A percentile compares a stretch with the other conserved stretches of the same genome.
These are phyloP conservation scores for Crinitomyces ghanaensis DNA, from an alignment of 805 yeast species.

Conservation along the genomic window DNA sequence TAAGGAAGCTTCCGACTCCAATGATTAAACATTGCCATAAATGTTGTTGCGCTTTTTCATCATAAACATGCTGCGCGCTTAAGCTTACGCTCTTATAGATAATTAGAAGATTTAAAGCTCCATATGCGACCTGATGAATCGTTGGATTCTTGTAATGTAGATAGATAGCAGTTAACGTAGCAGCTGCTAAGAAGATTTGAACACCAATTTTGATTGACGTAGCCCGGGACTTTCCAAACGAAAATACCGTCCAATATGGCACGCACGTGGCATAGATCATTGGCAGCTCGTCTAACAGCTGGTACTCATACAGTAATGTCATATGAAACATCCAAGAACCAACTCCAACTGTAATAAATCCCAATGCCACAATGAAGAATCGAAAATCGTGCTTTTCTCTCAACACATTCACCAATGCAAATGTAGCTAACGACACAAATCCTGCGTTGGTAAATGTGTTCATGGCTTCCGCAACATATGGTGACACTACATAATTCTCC, in stretches of 20 bases:
- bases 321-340: constrained; percentile 96
- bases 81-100: constrained; percentile 48
- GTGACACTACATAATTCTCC: constrained; percentile 82
- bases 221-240: constrained; percentile 37
- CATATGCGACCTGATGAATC: constrained; percentile 82
- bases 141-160: constrained; percentile 69
- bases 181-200: constrained; percentile 42
- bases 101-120: constrained; percentile 59
- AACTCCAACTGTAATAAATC: constrained; percentile 80
- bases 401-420: constrained; percentile 49
- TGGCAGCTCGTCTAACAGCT: constrained; percentile 88
- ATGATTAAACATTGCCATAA: constrained; percentile 43
- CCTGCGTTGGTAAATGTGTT: constrained; percentile 71
- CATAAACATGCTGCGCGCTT: constrained; percentile 42
- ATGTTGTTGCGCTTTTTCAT: constrained; percentile 34
- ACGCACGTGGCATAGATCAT: constrained; percentile 97
- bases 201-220: constrained; percentile 36
- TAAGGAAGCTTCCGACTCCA: constrained; percentile 52
- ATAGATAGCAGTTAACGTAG: constrained; percentile 57
- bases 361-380: constrained; percentile 59
- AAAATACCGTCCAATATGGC: constrained; percentile 77
- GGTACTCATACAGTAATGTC: constrained; percentile 85
- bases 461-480: constrained; percentile 80
- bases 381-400: constrained; percentile 55
- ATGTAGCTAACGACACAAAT: constrained; percentile 46